These are phyloP conservation scores for Discostella pseudostelligera DNA, from an alignment of 108 stramenopile genomes.

Conservation along the genomic window DNA sequence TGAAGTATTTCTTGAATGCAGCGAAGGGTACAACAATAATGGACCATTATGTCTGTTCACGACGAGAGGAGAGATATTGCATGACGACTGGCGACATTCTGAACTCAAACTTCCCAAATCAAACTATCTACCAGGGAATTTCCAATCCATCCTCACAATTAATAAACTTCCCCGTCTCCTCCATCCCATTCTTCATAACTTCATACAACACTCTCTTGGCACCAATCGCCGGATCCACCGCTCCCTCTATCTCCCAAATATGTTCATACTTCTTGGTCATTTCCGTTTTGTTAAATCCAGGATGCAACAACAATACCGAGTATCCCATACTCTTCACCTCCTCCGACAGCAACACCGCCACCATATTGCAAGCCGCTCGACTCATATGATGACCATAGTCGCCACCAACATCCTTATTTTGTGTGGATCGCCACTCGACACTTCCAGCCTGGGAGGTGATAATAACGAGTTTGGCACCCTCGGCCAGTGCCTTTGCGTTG, in stretches of 20 bases:
- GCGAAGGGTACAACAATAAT: too few species aligned
- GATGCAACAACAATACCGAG: conserved; percentile 80
- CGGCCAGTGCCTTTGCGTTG: conserved; percentile 55
- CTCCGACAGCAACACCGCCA: conserved; percentile 69
- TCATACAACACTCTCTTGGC: conserved; percentile 87
- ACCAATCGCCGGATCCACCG: conserved; percentile 71
- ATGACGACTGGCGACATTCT: too few species aligned
- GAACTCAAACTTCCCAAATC: background rate
- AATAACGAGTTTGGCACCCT: conserved; percentile 81
- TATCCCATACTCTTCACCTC: conserved; percentile 82
- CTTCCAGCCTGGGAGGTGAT: conserved; percentile 92
- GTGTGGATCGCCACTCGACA: conserved; percentile 75
- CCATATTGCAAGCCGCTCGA: conserved; percentile 90
- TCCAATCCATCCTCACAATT: conserved; percentile 84
- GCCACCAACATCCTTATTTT: conserved; percentile 76
- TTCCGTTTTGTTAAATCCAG: conserved; percentile 90
- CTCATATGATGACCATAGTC: conserved; percentile 95
- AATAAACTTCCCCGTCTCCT: conserved; percentile 75
- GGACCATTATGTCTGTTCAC: too few species aligned
- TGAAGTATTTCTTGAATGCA: too few species aligned
- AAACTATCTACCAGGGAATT: conserved; percentile 77
- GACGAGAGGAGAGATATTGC: too few species aligned
- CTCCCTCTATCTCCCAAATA: conserved; percentile 90
- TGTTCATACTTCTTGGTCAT: conserved; percentile 90
- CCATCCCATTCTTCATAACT: conserved; percentile 60